Evolutionary conservation across 352 stramenopile genomes (phyloP).

Genomic region (Phytophthora brassicae): DNA sequence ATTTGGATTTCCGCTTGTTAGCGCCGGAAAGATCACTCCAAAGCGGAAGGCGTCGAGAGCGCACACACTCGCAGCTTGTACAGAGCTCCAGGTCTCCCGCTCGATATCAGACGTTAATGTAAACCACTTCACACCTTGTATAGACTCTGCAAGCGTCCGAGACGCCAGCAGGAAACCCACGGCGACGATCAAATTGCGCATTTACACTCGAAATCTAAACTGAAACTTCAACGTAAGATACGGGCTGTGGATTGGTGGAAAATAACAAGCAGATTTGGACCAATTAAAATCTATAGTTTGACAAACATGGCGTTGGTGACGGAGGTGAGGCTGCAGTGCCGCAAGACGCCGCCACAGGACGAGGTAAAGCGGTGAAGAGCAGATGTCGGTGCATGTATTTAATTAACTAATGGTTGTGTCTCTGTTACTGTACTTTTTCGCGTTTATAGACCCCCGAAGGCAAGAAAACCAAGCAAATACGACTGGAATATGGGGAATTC

Average conservation of each 20-base stretch:
- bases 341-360: constrained; percentile 11
- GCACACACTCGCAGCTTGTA: constrained; percentile 12
- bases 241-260: constrained; percentile 23
- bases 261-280: no score
- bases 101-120: not conserved
- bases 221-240: constrained; percentile 26
- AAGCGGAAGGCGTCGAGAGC: constrained; percentile 41
- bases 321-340: constrained; percentile 26
- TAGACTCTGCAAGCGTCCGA: not conserved
- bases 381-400: not conserved
- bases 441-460: constrained; percentile 6
- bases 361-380: constrained; percentile 16
- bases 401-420: not conserved
- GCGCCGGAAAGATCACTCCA: constrained; percentile 20
- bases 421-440: constrained; percentile 1
- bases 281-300: not conserved
- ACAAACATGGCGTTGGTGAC: constrained; percentile 29
- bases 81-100: constrained; percentile 7
- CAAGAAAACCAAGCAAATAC: constrained; percentile 35
- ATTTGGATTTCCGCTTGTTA: constrained; percentile 1
- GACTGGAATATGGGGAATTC: not conserved
- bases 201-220: constrained; percentile 9
- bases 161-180: constrained; percentile 11
- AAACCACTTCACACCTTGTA: constrained; percentile 15
- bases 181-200: constrained; percentile 5